Conservation (phyloP, 768 basidiomycete species). For the Collybia mongolica region DNA sequence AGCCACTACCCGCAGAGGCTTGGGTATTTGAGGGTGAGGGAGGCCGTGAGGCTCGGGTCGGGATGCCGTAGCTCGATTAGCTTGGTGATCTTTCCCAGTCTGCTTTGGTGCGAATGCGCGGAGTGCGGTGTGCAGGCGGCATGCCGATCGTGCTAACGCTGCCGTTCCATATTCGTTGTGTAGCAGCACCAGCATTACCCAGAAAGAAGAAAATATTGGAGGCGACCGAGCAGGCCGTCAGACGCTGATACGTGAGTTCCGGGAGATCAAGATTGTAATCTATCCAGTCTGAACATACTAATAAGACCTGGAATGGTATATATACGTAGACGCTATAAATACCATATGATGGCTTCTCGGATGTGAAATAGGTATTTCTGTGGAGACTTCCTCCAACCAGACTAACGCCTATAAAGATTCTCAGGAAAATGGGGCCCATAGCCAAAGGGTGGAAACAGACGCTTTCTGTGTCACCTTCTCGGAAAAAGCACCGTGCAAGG, state of each 20-base stretch:
- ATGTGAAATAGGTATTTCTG: conserved; percentile 16
- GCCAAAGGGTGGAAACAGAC: conserved; percentile 2
- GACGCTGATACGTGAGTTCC: conserved; percentile 25
- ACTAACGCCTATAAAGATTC: conserved; percentile 23
- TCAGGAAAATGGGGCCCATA: not conserved
- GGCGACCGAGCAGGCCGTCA: conserved; percentile 17
- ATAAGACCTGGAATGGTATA: not conserved
- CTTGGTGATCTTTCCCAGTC: conserved; percentile 1
- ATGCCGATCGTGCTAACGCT: conserved; percentile 9
- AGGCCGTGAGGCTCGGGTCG: conserved; percentile 18
- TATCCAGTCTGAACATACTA: conserved; percentile 16
- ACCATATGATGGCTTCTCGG: conserved; percentile 11
- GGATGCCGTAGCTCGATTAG: conserved; percentile 24
- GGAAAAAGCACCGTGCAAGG: conserved; percentile 14
- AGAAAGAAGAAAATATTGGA: conserved; percentile 26
- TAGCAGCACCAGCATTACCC: conserved; percentile 31
- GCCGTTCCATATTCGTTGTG: conserved; percentile 23
- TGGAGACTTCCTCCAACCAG: conserved; percentile 28
- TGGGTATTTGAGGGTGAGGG: conserved; percentile 10
- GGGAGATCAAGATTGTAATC: conserved; percentile 20
- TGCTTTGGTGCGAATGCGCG: conserved; percentile 2
- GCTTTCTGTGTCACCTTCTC: conserved; percentile 12
- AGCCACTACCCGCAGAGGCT: conserved; percentile 33
- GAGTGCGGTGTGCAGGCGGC: conserved; percentile 12
- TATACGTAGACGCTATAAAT: not conserved